Evolutionary conservation across 371 early-diverging fungal species (phyloP), one percentile per base, ranked within the genome.

Genomic region (Apophysomyces sp.): DNA sequence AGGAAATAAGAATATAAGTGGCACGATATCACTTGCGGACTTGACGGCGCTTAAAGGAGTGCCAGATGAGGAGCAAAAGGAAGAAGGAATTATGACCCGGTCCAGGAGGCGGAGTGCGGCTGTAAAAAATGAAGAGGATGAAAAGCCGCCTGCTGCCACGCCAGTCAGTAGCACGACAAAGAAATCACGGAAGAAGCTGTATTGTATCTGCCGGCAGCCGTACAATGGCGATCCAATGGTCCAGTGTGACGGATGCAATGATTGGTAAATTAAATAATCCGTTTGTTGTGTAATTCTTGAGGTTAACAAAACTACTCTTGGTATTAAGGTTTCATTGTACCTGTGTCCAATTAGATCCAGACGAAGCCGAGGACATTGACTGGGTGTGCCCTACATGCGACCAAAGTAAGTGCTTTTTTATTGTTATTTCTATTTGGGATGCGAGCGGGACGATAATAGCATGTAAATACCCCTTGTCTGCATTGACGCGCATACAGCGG

Each of bases 221-320:
- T 91, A 91, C 49, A 76, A 83, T 59, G 90, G 91, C 31, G 80
- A 83, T 31, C 88, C 89, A 5, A 92, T 92, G 92, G 89, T 92
- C 49, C 86, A 86, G 55, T 92, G 92, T 66, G 91, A 91, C 64
- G 59, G 66, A 24, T 92, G 92, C 67, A 69, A 80, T 52, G 88
- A 92, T 65, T 92, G 92, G 92, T 89, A 82, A 41, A 69, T 78
- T 29, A 9, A 41, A 52, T 44, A 21, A 16, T 61, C 15, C n/a
- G 57, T 62, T 31, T 24, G 16, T 49, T 36, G 26, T 40, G n/a
- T n/a, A n/a, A n/a, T n/a, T n/a, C n/a, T 49, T 24, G 44, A 36
- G n/a, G 39, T 49, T 60, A 18, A 30, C 40, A 34, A 57, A 28
- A 32, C 21, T 27, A 24, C 55, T 24, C 26, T 29, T 31, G 5